These are phyloP conservation scores for Globisporangium recalcitrans DNA, from an alignment of 352 stramenopile species.

Conservation along the genomic window DNA sequence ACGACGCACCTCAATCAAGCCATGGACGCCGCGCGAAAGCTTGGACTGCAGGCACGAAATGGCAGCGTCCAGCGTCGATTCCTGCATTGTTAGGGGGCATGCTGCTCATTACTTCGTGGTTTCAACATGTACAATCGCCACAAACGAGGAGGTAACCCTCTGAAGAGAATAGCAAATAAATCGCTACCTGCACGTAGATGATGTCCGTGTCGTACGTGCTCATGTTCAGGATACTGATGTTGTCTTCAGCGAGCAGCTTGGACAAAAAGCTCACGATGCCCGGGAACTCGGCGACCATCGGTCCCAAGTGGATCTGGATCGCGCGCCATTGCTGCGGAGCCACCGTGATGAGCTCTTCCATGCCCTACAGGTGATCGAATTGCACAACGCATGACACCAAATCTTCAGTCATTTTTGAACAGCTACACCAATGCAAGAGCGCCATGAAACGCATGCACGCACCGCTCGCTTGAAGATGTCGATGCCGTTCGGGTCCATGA, in stretches of 20 bases:
- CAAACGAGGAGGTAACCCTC: no score
- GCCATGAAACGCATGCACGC: no score
- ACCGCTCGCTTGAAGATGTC: conserved; percentile 78
- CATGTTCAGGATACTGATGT: conserved; percentile 90
- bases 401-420: no score
- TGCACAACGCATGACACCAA: background rate
- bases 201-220: conserved; percentile 88
- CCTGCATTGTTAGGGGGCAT: background rate
- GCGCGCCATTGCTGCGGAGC: conserved; percentile 74
- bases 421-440: no score
- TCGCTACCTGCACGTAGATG: conserved; percentile 84
- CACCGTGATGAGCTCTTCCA: conserved; percentile 59
- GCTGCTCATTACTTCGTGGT: no score
- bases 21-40: conserved; percentile 69
- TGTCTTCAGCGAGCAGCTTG: conserved; percentile 72
- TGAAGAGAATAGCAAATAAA: no score
- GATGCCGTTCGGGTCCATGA: conserved; percentile 79
- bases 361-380: conserved; percentile 28
- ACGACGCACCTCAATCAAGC: conserved; percentile 62
- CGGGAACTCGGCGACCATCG: conserved; percentile 83
- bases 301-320: conserved; percentile 80
- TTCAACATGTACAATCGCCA: no score
- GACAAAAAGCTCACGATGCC: conserved; percentile 83
- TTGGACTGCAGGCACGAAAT: conserved; percentile 75
- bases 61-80: conserved; percentile 31